Percentiles rank a stretch among this genome's conserved stretches.
These are phyloP conservation scores for Pyricularia sp. DNA, from an alignment of 2,329 filamentous ascomycete species.

Conservation along the genomic window DNA sequence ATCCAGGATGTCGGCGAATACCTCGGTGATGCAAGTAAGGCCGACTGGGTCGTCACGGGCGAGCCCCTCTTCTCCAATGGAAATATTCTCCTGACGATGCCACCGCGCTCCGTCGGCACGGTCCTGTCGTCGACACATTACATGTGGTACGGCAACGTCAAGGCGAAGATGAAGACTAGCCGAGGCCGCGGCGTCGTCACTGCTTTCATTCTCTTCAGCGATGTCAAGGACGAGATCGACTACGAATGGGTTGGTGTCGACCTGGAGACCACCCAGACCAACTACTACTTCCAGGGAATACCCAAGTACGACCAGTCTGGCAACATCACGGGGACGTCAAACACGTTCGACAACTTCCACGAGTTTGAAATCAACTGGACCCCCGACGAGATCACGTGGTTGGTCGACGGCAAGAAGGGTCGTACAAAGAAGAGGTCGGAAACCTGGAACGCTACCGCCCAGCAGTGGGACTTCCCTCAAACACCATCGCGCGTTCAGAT, in stretches of 20 bases:
- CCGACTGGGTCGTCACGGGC: constrained; percentile 85
- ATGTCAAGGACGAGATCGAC: constrained; percentile 97
- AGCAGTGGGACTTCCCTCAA: constrained; percentile 80
- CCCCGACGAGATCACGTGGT: constrained; percentile 75
- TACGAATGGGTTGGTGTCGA: constrained; percentile 87
- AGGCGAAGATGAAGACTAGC: constrained; percentile 71
- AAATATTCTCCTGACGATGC: constrained; percentile 78
- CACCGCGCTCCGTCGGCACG: constrained; percentile 70
- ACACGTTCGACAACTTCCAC: constrained; percentile 71
- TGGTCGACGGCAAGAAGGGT: constrained; percentile 65
- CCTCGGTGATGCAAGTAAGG: constrained; percentile 64
- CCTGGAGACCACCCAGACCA: constrained; percentile 68
- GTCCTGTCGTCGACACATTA: constrained; percentile 73
- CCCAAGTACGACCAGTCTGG: constrained; percentile 66
- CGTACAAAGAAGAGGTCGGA: constrained; percentile 62
- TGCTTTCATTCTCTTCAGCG: constrained; percentile 88
- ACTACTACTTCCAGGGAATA: constrained; percentile 94
- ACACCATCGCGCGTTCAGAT: constrained; percentile 83
- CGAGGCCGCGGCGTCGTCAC: constrained; percentile 85
- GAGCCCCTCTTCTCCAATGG: constrained; percentile 54
- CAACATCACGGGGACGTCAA: constrained; percentile 49
- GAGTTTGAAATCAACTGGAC: constrained; percentile 91
- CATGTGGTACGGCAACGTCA: constrained; percentile 94
- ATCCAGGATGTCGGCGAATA: constrained; percentile 66
- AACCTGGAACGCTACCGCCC: constrained; percentile 75